Evolutionary conservation across 345 rosid genomes (phyloP).

Genomic region (sweet orange (Citrus sinensis)): DVS_A1.0 CM039163.1:42646001-42646500

Average conservation of each 20-base stretch:
- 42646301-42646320: slow-evolving; percentile 2
- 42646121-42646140: background rate
- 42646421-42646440: background rate
- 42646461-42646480: background rate
- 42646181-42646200: background rate
- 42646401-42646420: background rate
- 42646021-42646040: background rate
- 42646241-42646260: background rate
- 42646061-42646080: background rate
- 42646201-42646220: background rate
- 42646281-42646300: background rate
- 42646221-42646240: background rate
- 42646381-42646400: background rate
- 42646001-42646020: background rate
- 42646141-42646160: background rate
- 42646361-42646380: background rate
- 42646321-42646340: background rate
- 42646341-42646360: background rate
- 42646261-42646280: background rate
- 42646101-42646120: background rate
- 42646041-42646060: background rate
- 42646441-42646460: background rate
- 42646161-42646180: background rate
- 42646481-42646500: background rate
- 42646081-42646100: background rate